Conservation (phyloP, 106 monocot species). For the Dioscorea zingiberensis region DNA sequence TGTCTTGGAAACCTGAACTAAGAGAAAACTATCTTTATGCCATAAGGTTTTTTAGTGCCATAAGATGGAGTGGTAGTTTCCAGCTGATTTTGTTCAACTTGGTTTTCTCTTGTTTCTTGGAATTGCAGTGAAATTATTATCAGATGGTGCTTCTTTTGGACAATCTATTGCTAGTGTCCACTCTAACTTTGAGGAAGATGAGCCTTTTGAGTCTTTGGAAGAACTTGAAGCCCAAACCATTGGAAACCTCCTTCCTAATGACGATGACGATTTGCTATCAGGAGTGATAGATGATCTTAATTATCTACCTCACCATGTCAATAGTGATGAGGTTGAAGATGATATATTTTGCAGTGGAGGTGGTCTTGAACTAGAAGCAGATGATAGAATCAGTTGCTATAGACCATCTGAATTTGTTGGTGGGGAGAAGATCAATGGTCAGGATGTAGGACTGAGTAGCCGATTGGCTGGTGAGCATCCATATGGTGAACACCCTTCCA, state of each 20-base stretch:
- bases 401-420: conserved; percentile 4
- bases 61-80: no score
- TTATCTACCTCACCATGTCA: conserved; percentile 5
- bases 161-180: conserved; percentile 22
- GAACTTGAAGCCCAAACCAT: conserved; percentile 77
- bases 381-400: neutral
- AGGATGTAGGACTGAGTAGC: neutral
- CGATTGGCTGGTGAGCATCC: conserved; percentile 8
- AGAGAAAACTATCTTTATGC: no score
- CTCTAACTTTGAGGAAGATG: conserved; percentile 42
- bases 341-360: conserved; percentile 26
- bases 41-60: no score
- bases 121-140: conserved; percentile 35
- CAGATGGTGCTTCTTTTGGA: conserved; percentile 26
- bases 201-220: conserved; percentile 16
- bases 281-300: conserved; percentile 23
- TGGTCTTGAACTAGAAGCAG: conserved; percentile 30
- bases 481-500: conserved; percentile 19
- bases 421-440: neutral
- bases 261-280: conserved; percentile 20
- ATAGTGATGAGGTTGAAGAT: conserved; percentile 15
- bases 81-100: neutral
- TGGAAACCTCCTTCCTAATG: conserved; percentile 64
- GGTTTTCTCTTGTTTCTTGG: neutral
- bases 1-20: no score